Percentiles rank a stretch among this genome's conserved stretches.
Evolutionary conservation across 164 flowering plant genomes (phyloP).

Genomic region (Buxus sempervirens): DNA sequence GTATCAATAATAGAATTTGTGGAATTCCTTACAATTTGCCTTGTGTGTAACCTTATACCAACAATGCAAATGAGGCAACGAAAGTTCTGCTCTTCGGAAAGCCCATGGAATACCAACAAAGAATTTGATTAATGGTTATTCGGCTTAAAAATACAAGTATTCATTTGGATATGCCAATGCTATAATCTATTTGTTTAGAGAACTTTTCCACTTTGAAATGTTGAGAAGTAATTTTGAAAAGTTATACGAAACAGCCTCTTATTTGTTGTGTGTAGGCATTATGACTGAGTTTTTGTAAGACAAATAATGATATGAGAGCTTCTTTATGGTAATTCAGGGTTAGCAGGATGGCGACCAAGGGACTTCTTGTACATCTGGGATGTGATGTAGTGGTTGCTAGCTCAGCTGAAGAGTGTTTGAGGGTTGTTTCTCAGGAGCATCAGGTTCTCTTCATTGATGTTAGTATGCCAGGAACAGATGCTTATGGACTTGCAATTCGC

Average conservation of each 20-base stretch:
- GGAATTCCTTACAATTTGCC: neutral
- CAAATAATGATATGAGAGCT: neutral
- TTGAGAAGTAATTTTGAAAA: too few species aligned
- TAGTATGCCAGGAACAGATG: conserved; percentile 37
- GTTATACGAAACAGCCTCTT: too few species aligned
- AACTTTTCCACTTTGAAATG: too few species aligned
- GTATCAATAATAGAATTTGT: neutral
- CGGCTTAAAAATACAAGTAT: neutral
- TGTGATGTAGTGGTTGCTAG: conserved; percentile 53
- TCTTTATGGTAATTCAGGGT: conserved; percentile 37
- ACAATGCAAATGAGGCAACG: neutral
- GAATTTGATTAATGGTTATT: neutral
- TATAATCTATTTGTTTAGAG: too few species aligned
- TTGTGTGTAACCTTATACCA: neutral
- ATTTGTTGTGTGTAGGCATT: too few species aligned
- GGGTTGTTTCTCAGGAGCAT: conserved; percentile 41
- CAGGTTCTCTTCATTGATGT: conserved; percentile 55
- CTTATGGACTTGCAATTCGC: conserved; percentile 41
- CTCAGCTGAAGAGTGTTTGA: conserved; percentile 54
- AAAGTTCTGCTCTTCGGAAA: neutral
- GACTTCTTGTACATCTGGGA: conserved; percentile 59
- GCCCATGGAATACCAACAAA: neutral
- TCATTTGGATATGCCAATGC: too few species aligned
- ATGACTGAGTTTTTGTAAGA: neutral
- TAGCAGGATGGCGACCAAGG: conserved; percentile 53